A percentile compares a stretch with the other conserved stretches of the same genome.
phyloP scores from a whole-genome alignment of 2,329 filamentous ascomycete species.

The Lachnellula occidentalis region DNA sequence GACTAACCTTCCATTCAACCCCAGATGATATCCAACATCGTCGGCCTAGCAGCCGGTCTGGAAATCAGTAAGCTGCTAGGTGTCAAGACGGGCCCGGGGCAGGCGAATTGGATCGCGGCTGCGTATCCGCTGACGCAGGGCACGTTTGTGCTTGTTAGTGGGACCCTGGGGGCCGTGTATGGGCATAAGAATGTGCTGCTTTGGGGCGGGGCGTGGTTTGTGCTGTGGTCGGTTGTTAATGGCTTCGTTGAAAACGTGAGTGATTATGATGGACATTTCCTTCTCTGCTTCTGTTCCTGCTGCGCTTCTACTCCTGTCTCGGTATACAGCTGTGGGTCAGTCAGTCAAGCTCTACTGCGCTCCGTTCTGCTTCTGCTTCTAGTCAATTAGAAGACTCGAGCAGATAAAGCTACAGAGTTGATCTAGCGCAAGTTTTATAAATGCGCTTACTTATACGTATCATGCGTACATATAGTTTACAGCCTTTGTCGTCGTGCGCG shows the following conservation, averaged over 20 bases:
- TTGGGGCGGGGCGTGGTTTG: conserved; percentile 38
- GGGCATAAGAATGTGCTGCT: conserved; percentile 44
- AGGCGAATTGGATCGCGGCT: neutral
- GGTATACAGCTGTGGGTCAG: too few species aligned
- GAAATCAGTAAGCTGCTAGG: neutral
- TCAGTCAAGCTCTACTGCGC: too few species aligned
- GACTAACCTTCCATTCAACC: too few species aligned
- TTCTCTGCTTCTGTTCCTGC: too few species aligned
- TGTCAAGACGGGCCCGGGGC: neutral
- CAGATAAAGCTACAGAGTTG: too few species aligned
- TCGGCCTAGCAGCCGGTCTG: neutral
- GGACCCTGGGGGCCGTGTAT: conserved; percentile 44
- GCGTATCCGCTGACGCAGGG: conserved; percentile 38
- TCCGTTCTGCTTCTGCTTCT: too few species aligned
- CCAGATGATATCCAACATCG: neutral
- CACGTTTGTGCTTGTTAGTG: conserved; percentile 44
- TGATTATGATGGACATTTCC: too few species aligned
- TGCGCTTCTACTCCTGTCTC: too few species aligned
- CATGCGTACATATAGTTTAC: neutral
- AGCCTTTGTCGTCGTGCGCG: conserved; percentile 37
- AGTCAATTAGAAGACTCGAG: too few species aligned
- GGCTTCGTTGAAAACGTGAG: neutral
- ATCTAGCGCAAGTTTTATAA: too few species aligned
- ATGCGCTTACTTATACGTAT: too few species aligned
- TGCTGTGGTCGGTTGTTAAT: conserved; percentile 30